Percentiles rank a stretch among this genome's conserved stretches.
These are phyloP conservation scores for Suhomyces sp. DNA, from an alignment of 805 yeast genomes.

Conservation along the genomic window DNA sequence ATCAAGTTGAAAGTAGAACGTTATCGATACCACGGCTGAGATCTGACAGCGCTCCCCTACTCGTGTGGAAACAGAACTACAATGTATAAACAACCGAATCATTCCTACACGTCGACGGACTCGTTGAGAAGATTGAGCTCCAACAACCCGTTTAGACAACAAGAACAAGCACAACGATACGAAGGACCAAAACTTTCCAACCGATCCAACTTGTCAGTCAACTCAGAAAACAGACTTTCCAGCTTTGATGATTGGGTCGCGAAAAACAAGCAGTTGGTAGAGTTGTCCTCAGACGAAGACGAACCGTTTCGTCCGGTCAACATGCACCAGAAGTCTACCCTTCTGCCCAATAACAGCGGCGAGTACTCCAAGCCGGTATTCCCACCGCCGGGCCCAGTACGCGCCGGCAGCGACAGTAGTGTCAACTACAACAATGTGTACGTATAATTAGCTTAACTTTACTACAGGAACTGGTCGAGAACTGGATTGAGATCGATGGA, in stretches of 20 bases:
- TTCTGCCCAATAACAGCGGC: constrained; percentile 3
- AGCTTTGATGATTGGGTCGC: constrained; percentile 59
- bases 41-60: not conserved
- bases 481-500: not conserved
- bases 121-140: constrained; percentile 51
- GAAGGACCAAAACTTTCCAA: constrained; percentile 10
- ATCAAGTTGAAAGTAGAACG: not conserved
- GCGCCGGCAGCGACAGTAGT: constrained; percentile 35
- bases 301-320: constrained; percentile 17
- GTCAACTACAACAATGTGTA: constrained; percentile 31
- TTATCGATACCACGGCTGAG: not conserved
- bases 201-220: constrained; percentile 9
- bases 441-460: constrained; percentile 11
- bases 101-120: constrained; percentile 31
- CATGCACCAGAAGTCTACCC: constrained; percentile 2
- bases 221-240: not conserved
- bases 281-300: constrained; percentile 42
- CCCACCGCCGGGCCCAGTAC: constrained; percentile 28
- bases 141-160: constrained; percentile 66
- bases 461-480: not conserved
- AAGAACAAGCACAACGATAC: constrained; percentile 1
- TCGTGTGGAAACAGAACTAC: not conserved
- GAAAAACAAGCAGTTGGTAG: constrained; percentile 39
- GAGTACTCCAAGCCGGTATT: constrained; percentile 18
- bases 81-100: constrained; percentile 43